Base-by-base conservation (phyloP, 106 monocot genomes). In the Alisma plantagoaquatica region DNA sequence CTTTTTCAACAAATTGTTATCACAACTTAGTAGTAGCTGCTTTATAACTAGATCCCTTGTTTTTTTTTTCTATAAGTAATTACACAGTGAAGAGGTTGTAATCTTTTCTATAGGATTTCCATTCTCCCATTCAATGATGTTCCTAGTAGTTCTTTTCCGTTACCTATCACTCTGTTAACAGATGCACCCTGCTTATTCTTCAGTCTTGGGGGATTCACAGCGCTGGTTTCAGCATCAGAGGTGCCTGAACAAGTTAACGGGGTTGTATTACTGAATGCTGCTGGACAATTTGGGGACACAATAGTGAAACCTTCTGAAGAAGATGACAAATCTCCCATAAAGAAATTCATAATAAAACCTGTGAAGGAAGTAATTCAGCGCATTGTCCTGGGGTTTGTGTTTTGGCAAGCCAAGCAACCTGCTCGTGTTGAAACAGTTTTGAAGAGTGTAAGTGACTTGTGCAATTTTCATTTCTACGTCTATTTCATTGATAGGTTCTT, bases 351-450 rank as follows among this genome's bases (percentile, higher is more conserved):
- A 27, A 4, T 96, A 49, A 89, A 81, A 1, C 89, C 96, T 28
- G 15, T 96, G 66, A 88, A 96, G 62, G 75, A 89, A 41, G 75
- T 69, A 3, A 32, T 89, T n/a, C 96, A 89, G 41, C 54, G 81
- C 15, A 70, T 89, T 23, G 62, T 76, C 26, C 84, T 96, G 18
- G 66, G 78, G 22, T 65, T 96, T 71, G 57, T 96, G 11, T 96
- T 96, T 64, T 96, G 88, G 96, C 96, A 96, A 77, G 54, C 84
- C 31, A 96, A 89, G 70, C 88, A 89, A 68, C 96, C 96, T 42
- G 62, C 81, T 32, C 73, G 96, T 17, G 46, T 96, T 9, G 63
- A 89, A 53, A 81, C 81, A 26, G 84, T 96, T 30, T 53, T 96
- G 51, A 85, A 96, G 66, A 84, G 81, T 51, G 96, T 96, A 89